These are phyloP conservation scores for Chrysoporthe puriensis DNA, from an alignment of 2,329 filamentous ascomycete species.

Conservation along the genomic window DNA sequence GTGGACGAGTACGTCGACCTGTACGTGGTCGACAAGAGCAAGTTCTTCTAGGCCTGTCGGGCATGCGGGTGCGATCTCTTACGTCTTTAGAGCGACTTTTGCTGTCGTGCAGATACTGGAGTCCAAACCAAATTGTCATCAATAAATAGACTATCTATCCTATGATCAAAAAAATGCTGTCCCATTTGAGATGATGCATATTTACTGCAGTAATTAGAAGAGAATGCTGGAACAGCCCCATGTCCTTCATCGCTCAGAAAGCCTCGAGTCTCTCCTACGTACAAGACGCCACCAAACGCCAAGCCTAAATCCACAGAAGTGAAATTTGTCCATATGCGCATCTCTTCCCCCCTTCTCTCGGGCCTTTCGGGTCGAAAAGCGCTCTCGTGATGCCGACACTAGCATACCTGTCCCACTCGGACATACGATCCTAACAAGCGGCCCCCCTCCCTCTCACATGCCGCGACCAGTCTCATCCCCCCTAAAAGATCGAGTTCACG, in stretches of 20 bases:
- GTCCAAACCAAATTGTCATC: neutral
- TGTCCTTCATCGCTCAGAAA: neutral
- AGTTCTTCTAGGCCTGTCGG: conserved; percentile 18
- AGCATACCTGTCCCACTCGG: no score
- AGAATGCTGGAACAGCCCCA: neutral
- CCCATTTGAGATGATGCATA: conserved; percentile 17
- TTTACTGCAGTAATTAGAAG: neutral
- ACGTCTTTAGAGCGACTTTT: neutral
- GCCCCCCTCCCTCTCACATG: neutral
- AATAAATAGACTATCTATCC: neutral
- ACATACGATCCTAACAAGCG: no score
- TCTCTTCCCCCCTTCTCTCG: no score
- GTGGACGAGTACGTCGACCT: conserved; percentile 94
- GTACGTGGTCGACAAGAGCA: conserved; percentile 44
- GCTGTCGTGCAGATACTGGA: neutral
- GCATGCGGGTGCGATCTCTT: neutral
- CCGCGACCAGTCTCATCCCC: neutral
- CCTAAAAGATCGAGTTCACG: conserved; percentile 86
- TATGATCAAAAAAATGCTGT: neutral
- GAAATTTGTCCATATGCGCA: no score
- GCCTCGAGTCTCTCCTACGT: neutral
- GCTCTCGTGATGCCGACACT: no score
- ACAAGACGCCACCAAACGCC: neutral
- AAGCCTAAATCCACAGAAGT: neutral
- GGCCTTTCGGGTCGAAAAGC: no score